These are phyloP conservation scores for Hemerocallis citrina DNA, from an alignment of 106 monocot species.

Conservation along the genomic window DNA sequence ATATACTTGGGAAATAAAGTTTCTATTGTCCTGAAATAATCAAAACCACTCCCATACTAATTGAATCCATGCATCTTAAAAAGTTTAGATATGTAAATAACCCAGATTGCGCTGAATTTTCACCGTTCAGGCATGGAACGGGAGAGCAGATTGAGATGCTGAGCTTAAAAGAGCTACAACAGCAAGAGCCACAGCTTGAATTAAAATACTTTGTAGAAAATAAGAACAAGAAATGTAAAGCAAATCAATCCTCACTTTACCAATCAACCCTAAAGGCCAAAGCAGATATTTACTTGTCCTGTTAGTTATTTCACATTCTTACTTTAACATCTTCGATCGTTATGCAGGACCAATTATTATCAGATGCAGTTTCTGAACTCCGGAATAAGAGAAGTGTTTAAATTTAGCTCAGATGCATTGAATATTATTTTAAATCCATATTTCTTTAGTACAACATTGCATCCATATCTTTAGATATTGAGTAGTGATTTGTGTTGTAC, in stretches of 20 bases:
- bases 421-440: neutral
- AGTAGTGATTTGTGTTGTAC: too few species aligned
- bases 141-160: constrained; percentile 29
- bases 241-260: neutral
- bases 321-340: neutral
- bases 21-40: too few species aligned
- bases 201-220: constrained; percentile 18
- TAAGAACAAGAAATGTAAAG: constrained; percentile 20
- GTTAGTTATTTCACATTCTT: neutral
- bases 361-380: neutral
- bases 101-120: too few species aligned
- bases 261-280: too few species aligned
- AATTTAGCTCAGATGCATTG: neutral
- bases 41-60: too few species aligned
- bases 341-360: neutral
- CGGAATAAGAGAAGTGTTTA: neutral
- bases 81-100: too few species aligned
- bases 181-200: constrained; percentile 29
- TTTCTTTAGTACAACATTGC: neutral
- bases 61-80: too few species aligned
- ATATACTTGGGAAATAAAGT: too few species aligned
- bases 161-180: constrained; percentile 25
- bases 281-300: neutral
- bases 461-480: neutral
- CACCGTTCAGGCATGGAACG: constrained; percentile 23